These are phyloP conservation scores for Endocalyx cinctus DNA, from an alignment of 2,329 filamentous ascomycete species.

Conservation along the genomic window DNA sequence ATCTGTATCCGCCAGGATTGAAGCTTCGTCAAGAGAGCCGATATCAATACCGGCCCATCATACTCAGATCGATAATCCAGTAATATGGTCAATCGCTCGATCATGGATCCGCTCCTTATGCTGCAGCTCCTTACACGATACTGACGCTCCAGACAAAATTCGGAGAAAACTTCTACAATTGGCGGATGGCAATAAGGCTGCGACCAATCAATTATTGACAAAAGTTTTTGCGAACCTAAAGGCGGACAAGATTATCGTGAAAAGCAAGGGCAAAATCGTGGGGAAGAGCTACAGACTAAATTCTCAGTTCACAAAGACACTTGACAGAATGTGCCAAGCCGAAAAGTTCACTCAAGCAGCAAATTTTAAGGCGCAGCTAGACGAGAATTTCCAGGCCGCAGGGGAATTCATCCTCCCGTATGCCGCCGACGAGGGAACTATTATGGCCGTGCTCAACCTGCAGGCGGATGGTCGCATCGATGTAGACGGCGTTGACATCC, in stretches of 20 bases:
- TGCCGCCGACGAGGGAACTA: conserved; percentile 56
- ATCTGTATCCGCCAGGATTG: conserved; percentile 54
- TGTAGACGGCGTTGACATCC: conserved; percentile 50
- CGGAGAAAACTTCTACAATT: conserved; percentile 49
- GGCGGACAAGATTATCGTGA: conserved; percentile 50
- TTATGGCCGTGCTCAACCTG: conserved; percentile 64
- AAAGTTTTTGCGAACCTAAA: conserved; percentile 45
- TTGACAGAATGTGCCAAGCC: conserved; percentile 52
- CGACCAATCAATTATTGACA: conserved; percentile 41
- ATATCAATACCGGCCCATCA: conserved; percentile 30
- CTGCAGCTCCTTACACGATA: conserved; percentile 38
- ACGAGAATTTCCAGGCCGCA: conserved; percentile 42
- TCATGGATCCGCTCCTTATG: conserved; percentile 59
- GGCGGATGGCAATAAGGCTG: conserved; percentile 32
- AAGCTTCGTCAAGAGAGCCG: conserved; percentile 46
- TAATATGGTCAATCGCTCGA: conserved; percentile 39
- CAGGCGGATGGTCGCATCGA: conserved; percentile 54
- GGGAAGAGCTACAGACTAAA: conserved; percentile 62
- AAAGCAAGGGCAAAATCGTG: conserved; percentile 53
- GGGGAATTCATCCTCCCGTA: conserved; percentile 22
- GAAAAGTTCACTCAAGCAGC: conserved; percentile 55
- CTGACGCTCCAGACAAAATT: conserved; percentile 38
- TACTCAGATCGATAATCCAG: conserved; percentile 20
- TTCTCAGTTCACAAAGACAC: conserved; percentile 50
- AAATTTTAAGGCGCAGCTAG: conserved; percentile 56